Conservation (phyloP, 495 filamentous ascomycete genomes). For the Paragyromitra xinjiangensis region DNA sequence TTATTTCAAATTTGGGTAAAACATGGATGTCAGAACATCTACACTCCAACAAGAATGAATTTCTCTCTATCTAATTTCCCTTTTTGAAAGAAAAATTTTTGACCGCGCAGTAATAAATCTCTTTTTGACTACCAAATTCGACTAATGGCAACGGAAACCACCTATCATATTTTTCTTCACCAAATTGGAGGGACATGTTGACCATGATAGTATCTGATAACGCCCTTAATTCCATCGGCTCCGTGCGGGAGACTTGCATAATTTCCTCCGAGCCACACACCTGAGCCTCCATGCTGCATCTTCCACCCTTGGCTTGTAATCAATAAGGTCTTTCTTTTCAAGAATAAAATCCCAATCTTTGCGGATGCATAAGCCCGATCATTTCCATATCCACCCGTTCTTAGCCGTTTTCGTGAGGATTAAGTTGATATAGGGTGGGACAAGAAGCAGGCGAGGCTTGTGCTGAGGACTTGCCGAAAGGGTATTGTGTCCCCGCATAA, state of each 20-base stretch:
- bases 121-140: background rate
- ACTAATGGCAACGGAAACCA: background rate
- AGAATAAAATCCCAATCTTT: background rate
- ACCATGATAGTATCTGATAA: background rate
- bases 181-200: background rate
- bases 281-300: background rate
- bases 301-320: background rate
- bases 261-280: background rate
- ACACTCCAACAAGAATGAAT: background rate
- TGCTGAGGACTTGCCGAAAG: background rate
- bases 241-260: background rate
- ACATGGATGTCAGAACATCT: background rate
- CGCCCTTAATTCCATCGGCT: background rate
- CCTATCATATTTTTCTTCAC: slow-evolving; percentile 4
- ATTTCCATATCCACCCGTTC: slow-evolving; percentile 22
- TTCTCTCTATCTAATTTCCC: slow-evolving; percentile 17
- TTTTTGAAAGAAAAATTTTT: slow-evolving; percentile 2
- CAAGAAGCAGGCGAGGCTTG: background rate
- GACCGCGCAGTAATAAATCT: background rate
- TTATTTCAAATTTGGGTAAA: background rate
- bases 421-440: background rate
- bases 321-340: background rate
- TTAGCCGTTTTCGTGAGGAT: slow-evolving; percentile 7
- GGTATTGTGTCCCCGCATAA: background rate
- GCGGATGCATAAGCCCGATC: slow-evolving; percentile 4